phyloP scores from a whole-genome alignment of 2,329 filamentous ascomycete species.

The Xylariaceae sp. region DNA sequence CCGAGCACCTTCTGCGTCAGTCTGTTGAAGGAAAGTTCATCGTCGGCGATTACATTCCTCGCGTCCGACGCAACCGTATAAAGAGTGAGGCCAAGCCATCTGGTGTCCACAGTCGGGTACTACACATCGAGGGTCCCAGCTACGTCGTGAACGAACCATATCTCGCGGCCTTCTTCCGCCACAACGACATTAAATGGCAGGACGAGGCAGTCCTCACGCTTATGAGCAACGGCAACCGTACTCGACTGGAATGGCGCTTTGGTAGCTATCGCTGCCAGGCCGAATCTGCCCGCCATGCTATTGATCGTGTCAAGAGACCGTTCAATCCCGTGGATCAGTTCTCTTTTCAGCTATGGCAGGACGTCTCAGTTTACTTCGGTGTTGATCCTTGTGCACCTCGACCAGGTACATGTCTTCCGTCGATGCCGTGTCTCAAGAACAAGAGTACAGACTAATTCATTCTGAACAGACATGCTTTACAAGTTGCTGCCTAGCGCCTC shows the following conservation, averaged over 20 bases:
- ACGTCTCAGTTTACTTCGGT: constrained; percentile 17
- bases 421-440: too few relatives aligned
- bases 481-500: too few relatives aligned
- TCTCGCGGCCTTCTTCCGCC: constrained; percentile 41
- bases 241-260: constrained; percentile 50
- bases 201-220: constrained; percentile 42
- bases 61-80: constrained; percentile 49
- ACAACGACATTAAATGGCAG: constrained; percentile 43
- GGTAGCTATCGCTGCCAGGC: constrained; percentile 56
- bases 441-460: too few relatives aligned
- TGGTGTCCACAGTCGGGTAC: constrained; percentile 42
- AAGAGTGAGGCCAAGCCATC: constrained; percentile 33
- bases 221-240: constrained; percentile 7
- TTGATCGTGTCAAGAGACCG: constrained; percentile 7
- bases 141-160: constrained; percentile 41
- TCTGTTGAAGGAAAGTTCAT: constrained; percentile 41
- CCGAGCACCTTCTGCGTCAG: constrained; percentile 47
- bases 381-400: constrained; percentile 18
- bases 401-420: background rate
- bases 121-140: constrained; percentile 47
- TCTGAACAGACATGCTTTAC: too few relatives aligned
- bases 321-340: too few relatives aligned
- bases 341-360: constrained; percentile 1
- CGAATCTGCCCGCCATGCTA: constrained; percentile 38
- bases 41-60: constrained; percentile 37